phyloP scores from a whole-genome alignment of 176 grass and related monocot genomes.

The Oropetium thomaeum region DNA sequence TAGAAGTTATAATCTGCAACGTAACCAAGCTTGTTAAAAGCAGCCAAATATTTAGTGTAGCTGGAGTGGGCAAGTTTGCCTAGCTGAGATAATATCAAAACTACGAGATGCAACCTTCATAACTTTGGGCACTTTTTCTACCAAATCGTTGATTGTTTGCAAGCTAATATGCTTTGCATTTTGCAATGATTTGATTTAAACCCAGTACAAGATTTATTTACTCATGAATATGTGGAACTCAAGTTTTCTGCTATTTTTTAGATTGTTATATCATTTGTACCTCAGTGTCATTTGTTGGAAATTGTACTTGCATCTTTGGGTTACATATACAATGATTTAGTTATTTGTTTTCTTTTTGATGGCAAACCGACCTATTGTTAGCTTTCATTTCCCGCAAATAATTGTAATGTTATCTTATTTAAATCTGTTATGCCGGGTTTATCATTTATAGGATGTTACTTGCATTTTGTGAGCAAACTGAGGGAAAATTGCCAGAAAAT shows the following conservation, averaged over 20 bases:
- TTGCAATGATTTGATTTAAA: background rate
- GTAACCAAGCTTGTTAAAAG: background rate
- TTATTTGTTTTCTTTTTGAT: background rate
- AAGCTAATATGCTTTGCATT: background rate
- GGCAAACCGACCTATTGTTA: background rate
- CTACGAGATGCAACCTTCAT: background rate
- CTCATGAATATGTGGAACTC: slow-evolving; percentile 1
- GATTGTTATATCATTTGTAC: background rate
- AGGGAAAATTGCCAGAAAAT: slow-evolving; percentile 45
- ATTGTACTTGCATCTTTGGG: background rate
- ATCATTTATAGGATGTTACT: slow-evolving; percentile 79
- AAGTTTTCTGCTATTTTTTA: background rate
- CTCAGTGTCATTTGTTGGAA: background rate
- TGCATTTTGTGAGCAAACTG: slow-evolving; percentile 79
- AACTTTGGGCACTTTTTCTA: background rate
- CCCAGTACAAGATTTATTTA: background rate
- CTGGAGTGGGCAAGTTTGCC: no score
- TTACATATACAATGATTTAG: background rate
- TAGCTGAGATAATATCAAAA: background rate
- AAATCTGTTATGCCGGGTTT: slow-evolving; percentile 11
- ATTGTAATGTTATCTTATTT: background rate
- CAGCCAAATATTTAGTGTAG: no score
- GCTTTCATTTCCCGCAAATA: background rate
- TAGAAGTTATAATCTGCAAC: background rate
- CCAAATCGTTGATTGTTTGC: background rate